These are phyloP conservation scores for Parietaria judaica DNA, from an alignment of 306 rosid species.

Conservation along the genomic window DNA sequence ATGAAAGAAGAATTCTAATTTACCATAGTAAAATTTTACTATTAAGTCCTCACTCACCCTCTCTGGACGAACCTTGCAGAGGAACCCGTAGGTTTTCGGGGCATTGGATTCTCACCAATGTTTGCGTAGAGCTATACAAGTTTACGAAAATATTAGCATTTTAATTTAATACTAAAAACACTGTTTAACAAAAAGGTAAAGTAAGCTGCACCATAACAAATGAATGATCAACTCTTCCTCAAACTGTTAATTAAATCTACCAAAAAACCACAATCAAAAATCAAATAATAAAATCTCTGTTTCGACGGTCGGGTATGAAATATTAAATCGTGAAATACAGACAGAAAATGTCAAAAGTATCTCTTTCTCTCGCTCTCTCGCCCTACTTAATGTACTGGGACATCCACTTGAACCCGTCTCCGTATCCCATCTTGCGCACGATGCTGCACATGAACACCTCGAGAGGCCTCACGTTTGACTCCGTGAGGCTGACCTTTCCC, in stretches of 20 bases:
- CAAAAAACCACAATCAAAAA: conserved; percentile 6
- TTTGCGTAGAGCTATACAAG: background rate
- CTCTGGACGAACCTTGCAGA: too few relatives aligned
- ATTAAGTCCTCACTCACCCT: too few relatives aligned
- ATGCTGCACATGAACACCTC: conserved; percentile 55
- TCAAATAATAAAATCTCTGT: conserved; percentile 10
- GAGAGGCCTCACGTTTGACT: conserved; percentile 44
- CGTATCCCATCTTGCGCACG: conserved; percentile 52
- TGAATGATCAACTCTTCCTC: conserved; percentile 8
- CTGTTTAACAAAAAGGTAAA: conserved; percentile 2
- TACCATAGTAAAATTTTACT: too few relatives aligned
- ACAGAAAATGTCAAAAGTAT: conserved; percentile 5
- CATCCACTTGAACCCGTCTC: conserved; percentile 54
- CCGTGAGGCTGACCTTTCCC: conserved; percentile 40
- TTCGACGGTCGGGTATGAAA: conserved; percentile 3
- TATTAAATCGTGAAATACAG: conserved; percentile 16
- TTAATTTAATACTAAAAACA: conserved; percentile 7
- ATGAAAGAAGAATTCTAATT: too few relatives aligned
- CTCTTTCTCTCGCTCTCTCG: conserved; percentile 8
- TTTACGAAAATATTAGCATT: background rate
- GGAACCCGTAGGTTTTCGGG: too few relatives aligned
- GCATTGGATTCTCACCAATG: too few relatives aligned
- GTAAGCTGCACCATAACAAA: conserved; percentile 10
- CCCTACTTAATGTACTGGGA: conserved; percentile 45
- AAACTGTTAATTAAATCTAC: conserved; percentile 7